phyloP scores from a whole-genome alignment of 1,284 basidiomycete genomes.

The Erythrobasidium hasegawianum region DNA sequence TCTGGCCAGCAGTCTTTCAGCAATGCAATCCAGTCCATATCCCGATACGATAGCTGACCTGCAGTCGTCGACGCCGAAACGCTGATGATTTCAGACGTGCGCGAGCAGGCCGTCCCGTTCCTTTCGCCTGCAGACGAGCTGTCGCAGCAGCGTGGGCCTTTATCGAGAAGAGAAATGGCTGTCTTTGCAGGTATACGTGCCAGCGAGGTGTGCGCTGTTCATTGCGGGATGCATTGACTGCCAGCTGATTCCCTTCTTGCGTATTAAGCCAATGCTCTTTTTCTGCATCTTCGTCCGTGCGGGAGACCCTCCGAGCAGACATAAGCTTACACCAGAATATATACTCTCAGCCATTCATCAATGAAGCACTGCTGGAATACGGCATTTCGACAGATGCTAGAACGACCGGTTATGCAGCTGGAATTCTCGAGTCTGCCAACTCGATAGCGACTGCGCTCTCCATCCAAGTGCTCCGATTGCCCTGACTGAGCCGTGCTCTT shows the following conservation, averaged over 20 bases:
- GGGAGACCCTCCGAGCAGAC: background rate
- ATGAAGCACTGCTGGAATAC: slow-evolving; percentile 21
- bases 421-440: slow-evolving; percentile 7
- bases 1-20: too few species aligned
- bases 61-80: too few species aligned
- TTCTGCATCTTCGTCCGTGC: background rate
- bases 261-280: slow-evolving; percentile 15
- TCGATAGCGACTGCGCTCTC: slow-evolving; percentile 4
- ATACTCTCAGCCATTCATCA: slow-evolving; percentile 3
- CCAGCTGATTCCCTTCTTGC: background rate
- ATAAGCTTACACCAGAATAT: too few species aligned
- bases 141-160: background rate
- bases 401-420: slow-evolving; percentile 16
- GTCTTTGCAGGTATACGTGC: slow-evolving; percentile 16
- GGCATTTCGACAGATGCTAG: slow-evolving; percentile 9
- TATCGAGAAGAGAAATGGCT: slow-evolving; percentile 17
- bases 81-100: too few species aligned
- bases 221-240: background rate
- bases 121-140: background rate
- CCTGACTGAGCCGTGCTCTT: background rate
- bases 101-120: too few species aligned
- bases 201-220: slow-evolving; percentile 11
- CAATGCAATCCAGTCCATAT: too few species aligned
- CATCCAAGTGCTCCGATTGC: background rate
- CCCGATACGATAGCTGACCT: too few species aligned